These are phyloP conservation scores for Linaria vulgaris DNA, from an alignment of 257 asterid species.

Conservation along the genomic window DNA sequence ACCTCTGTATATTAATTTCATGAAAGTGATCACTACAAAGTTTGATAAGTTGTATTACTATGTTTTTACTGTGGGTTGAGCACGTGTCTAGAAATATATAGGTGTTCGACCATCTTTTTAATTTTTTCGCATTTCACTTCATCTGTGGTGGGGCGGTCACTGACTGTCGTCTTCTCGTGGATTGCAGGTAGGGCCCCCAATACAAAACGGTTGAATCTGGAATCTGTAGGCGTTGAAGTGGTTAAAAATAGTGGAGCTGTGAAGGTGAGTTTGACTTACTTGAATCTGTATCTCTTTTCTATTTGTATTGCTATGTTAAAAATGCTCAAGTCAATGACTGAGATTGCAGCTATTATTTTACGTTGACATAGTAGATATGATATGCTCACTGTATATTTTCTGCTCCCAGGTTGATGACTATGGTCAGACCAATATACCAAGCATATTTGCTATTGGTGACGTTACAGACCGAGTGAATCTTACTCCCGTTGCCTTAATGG, in stretches of 20 bases:
- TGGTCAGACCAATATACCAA: constrained; percentile 85
- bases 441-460: constrained; percentile 99
- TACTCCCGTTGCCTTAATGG: constrained; percentile 98
- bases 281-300: background rate
- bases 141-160: constrained; percentile 12
- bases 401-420: constrained; percentile 65
- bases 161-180: constrained; percentile 22
- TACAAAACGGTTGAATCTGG: constrained; percentile 83
- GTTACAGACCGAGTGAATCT: constrained; percentile 92
- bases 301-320: background rate
- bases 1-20: constrained; percentile 15
- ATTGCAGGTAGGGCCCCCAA: constrained; percentile 87
- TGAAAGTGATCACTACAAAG: too few relatives aligned
- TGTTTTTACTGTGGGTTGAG: background rate
- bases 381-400: constrained; percentile 5
- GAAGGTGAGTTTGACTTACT: constrained; percentile 51
- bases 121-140: constrained; percentile 9
- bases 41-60: background rate
- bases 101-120: background rate
- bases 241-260: constrained; percentile 60
- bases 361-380: constrained; percentile 12
- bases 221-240: constrained; percentile 78
- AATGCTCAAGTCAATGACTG: too few relatives aligned
- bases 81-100: too few relatives aligned
- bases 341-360: too few relatives aligned